A percentile compares a stretch with the other conserved stretches of the same genome.
Conservation (phyloP, 257 asterid genomes). For the Mentha longifolia region DNA sequence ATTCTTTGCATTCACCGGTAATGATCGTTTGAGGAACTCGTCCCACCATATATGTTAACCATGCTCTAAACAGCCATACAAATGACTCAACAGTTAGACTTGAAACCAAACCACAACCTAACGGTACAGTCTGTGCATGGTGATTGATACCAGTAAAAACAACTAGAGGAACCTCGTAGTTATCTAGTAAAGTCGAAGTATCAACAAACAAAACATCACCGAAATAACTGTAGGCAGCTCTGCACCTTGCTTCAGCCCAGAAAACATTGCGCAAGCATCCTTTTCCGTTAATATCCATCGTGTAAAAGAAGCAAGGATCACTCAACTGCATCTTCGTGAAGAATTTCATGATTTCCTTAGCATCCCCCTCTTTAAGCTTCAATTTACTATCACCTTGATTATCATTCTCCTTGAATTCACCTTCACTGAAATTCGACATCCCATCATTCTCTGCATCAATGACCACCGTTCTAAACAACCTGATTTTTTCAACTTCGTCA, state of each 20-base stretch:
- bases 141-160: conserved; percentile 61
- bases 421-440: conserved; percentile 36
- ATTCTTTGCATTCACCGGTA: conserved; percentile 37
- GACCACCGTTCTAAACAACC: conserved; percentile 57
- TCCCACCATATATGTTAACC: conserved; percentile 69
- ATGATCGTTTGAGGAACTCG: conserved; percentile 57
- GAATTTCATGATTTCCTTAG: conserved; percentile 50
- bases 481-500: conserved; percentile 45
- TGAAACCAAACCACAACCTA: conserved; percentile 65
- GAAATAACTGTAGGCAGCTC: conserved; percentile 56
- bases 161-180: conserved; percentile 59
- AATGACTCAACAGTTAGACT: conserved; percentile 50
- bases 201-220: conserved; percentile 53
- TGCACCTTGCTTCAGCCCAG: conserved; percentile 58
- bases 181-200: conserved; percentile 44
- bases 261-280: conserved; percentile 57
- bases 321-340: conserved; percentile 56
- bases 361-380: conserved; percentile 56
- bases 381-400: conserved; percentile 41
- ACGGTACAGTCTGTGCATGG: conserved; percentile 52
- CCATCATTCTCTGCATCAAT: conserved; percentile 47
- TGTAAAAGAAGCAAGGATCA: conserved; percentile 58
- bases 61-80: conserved; percentile 63
- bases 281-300: conserved; percentile 60
- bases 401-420: conserved; percentile 31